phyloP scores from a whole-genome alignment of 148 eudicot species.

The Cornus controversa region DNA sequence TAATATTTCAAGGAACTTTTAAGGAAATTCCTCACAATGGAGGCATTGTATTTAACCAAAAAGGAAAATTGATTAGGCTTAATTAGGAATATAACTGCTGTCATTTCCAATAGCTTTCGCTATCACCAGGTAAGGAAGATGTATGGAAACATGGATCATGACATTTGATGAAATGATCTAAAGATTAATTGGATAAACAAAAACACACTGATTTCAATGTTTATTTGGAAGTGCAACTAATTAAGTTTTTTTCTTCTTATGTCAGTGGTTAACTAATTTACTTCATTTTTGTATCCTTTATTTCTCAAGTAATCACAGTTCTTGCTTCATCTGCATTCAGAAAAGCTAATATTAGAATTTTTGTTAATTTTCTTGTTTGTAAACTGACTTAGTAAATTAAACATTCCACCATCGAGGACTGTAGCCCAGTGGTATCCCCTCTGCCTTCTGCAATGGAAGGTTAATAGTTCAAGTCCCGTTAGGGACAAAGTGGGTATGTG shows the following conservation, averaged over 20 bases:
- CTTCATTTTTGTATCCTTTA: not conserved
- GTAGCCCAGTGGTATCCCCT: too few relatives aligned
- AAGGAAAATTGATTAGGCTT: not conserved
- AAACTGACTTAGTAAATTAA: too few relatives aligned
- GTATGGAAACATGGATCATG: not conserved
- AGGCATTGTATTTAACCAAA: not conserved
- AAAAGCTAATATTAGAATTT: not conserved
- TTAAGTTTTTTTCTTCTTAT: not conserved
- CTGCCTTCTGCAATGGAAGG: too few relatives aligned
- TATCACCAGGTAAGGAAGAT: not conserved
- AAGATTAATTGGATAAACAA: too few relatives aligned
- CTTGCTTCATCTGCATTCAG: not conserved
- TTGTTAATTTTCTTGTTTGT: not conserved
- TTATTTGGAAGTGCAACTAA: too few relatives aligned
- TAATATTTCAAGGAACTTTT: not conserved
- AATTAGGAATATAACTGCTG: not conserved
- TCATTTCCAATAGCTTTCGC: not conserved
- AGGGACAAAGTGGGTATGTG: too few relatives aligned
- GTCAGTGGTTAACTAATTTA: too few relatives aligned
- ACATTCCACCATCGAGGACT: too few relatives aligned
- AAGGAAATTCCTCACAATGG: not conserved
- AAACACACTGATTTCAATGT: too few relatives aligned
- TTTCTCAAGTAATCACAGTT: not conserved
- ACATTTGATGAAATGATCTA: not conserved
- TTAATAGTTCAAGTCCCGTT: too few relatives aligned